phyloP scores from a whole-genome alignment of 192 early-diverging fungal genomes.

The Coemansia sp. region DNA sequence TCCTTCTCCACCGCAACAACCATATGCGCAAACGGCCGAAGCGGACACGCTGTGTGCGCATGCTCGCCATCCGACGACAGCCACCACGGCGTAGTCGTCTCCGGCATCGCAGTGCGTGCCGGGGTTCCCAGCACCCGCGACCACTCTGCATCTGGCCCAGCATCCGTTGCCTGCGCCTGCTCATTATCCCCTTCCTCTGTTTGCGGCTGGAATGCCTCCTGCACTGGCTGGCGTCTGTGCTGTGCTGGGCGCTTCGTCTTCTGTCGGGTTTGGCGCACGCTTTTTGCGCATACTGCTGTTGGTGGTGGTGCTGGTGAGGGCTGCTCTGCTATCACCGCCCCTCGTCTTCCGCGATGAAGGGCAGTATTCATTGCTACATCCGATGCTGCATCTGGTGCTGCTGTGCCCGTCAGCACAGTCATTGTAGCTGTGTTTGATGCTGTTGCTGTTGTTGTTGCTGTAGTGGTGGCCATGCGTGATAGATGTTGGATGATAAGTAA shows the following conservation, averaged over 20 bases:
- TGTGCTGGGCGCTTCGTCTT: not conserved
- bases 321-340: not conserved
- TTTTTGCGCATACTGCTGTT: not conserved
- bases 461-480: conserved; percentile 15
- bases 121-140: too few relatives aligned
- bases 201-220: not conserved
- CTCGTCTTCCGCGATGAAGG: not conserved
- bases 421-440: not conserved
- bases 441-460: not conserved
- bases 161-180: too few relatives aligned
- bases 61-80: conserved; percentile 46
- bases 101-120: not conserved
- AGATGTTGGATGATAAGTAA: not conserved
- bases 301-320: not conserved
- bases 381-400: too few relatives aligned
- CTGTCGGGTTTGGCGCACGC: not conserved
- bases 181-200: not conserved
- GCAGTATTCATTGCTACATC: not conserved
- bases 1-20: conserved; percentile 31
- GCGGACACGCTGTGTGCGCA: conserved; percentile 51
- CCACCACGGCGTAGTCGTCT: conserved; percentile 36
- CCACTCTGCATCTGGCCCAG: not conserved
- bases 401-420: too few relatives aligned
- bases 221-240: not conserved
- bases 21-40: conserved; percentile 56